Conservation (phyloP, 768 basidiomycete genomes). For the Suillus clintonianus region DNA sequence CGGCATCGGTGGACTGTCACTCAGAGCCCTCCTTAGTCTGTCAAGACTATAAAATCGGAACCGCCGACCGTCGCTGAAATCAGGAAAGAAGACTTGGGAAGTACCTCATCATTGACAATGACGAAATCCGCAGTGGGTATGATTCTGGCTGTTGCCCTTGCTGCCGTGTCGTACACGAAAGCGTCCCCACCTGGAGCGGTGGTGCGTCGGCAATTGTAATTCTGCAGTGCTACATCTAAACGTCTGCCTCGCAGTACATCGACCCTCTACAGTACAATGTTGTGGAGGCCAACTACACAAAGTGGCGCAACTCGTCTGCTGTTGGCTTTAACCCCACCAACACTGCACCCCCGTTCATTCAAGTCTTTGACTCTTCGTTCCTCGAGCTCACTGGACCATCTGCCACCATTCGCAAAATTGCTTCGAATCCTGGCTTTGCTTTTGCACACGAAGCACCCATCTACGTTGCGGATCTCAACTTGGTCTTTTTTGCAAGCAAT, state of each 20-base stretch:
- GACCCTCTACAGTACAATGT: constrained; percentile 52
- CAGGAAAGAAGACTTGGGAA: neutral
- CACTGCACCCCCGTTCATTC: constrained; percentile 55
- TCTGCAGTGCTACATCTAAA: neutral
- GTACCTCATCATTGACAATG: neutral
- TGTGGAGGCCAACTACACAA: constrained; percentile 39
- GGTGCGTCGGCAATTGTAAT: neutral
- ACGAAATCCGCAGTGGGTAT: no score
- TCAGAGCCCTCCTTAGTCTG: neutral
- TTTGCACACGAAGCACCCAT: constrained; percentile 78
- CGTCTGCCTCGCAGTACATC: constrained; percentile 39
- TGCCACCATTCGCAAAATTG: constrained; percentile 58
- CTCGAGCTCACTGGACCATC: constrained; percentile 54
- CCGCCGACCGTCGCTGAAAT: neutral
- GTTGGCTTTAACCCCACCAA: constrained; percentile 60
- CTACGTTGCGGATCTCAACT: constrained; percentile 58
- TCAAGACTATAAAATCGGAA: neutral
- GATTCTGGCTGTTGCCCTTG: neutral
- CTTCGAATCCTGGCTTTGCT: constrained; percentile 59
- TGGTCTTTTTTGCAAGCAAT: constrained; percentile 73
- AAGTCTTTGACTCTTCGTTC: constrained; percentile 52
- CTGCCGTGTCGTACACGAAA: neutral
- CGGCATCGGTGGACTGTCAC: neutral
- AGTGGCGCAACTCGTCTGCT: constrained; percentile 30
- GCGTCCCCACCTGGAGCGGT: constrained; percentile 3